Conservation (phyloP, 495 filamentous ascomycete genomes). For the Penicillium lividum region DNA sequence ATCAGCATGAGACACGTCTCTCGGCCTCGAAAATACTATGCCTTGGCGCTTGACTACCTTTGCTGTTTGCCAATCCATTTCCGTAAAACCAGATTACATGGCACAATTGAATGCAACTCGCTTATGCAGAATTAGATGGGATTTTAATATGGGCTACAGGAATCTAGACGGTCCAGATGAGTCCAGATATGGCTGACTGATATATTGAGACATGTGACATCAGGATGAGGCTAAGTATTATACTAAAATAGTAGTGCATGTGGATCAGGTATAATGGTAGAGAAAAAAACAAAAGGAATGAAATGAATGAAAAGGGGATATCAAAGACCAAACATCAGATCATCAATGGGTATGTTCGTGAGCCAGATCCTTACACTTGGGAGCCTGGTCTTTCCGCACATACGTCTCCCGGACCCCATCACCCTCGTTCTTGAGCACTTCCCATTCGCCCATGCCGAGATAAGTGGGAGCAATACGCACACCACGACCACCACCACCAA, state of each 20-base stretch:
- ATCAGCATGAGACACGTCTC: background rate
- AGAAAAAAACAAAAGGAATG: background rate
- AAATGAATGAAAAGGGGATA: background rate
- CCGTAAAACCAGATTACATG: no score
- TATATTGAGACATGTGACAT: conserved; percentile 1
- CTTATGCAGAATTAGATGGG: background rate
- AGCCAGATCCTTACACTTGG: conserved; percentile 24
- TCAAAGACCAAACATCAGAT: background rate
- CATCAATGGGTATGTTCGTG: background rate
- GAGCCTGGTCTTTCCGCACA: conserved; percentile 43
- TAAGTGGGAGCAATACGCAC: conserved; percentile 59
- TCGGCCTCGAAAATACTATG: background rate
- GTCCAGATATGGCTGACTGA: conserved; percentile 1
- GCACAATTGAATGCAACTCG: no score
- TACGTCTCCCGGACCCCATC: conserved; percentile 66
- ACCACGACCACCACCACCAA: conserved; percentile 79
- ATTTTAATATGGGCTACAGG: conserved; percentile 17
- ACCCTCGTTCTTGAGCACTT: conserved; percentile 59
- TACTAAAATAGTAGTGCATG: background rate
- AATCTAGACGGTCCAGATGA: conserved; percentile 18
- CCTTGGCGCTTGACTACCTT: background rate
- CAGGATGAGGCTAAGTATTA: background rate
- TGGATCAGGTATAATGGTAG: background rate
- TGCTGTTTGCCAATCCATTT: no score
- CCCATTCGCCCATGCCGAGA: conserved; percentile 74